phyloP scores from a whole-genome alignment of 805 yeast genomes.

The Yarrowia yakushimensis region DNA sequence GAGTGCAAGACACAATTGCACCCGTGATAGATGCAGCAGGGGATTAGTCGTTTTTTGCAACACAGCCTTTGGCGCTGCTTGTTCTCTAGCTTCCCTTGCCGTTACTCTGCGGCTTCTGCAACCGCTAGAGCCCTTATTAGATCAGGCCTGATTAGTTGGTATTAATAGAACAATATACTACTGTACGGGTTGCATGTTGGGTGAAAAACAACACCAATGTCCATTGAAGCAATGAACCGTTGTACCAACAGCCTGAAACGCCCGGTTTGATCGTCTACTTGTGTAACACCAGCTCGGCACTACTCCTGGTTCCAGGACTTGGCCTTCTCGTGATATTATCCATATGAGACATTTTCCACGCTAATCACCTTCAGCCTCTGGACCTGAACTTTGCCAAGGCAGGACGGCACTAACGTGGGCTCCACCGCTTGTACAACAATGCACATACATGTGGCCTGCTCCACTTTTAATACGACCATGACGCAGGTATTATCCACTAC shows the following conservation, averaged over 20 bases:
- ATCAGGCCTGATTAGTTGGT: not conserved
- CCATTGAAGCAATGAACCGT: too few relatives aligned
- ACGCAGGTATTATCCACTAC: too few relatives aligned
- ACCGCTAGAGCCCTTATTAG: not conserved
- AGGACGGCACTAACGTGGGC: too few relatives aligned
- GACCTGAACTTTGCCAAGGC: not conserved
- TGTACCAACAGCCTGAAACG: not conserved
- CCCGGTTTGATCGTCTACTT: not conserved
- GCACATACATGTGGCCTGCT: too few relatives aligned
- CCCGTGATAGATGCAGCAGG: not conserved
- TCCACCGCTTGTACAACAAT: too few relatives aligned
- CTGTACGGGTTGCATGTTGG: too few relatives aligned
- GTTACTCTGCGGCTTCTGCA: not conserved
- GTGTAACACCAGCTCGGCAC: not conserved
- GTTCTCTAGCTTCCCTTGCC: too few relatives aligned
- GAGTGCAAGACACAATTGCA: too few relatives aligned
- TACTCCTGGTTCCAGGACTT: not conserved
- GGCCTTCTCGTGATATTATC: not conserved
- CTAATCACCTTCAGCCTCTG: conserved; percentile 1
- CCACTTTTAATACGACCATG: too few relatives aligned
- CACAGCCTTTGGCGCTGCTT: too few relatives aligned
- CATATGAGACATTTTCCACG: conserved; percentile 2
- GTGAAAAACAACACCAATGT: too few relatives aligned
- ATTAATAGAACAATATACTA: not conserved
- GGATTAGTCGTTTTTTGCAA: not conserved